These are phyloP conservation scores for Solanum verrucosum DNA, from an alignment of 257 asterid species.

Conservation along the genomic window DNA sequence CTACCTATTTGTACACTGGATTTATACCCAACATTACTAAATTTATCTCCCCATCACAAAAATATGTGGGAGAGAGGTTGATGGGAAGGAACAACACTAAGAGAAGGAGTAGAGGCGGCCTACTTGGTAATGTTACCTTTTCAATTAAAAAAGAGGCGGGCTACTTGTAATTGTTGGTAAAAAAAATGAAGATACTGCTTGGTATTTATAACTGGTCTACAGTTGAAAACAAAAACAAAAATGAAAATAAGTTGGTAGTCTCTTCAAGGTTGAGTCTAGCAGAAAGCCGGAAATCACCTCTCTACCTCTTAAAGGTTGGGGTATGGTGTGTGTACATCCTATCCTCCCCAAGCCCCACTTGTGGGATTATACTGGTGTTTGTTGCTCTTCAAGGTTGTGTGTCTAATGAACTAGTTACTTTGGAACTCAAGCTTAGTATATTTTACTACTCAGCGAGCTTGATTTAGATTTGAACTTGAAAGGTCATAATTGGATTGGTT, in stretches of 20 bases:
- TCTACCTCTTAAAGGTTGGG: background rate
- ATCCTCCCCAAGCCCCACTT: background rate
- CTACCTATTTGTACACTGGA: background rate
- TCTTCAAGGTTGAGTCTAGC: background rate
- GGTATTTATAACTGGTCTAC: background rate
- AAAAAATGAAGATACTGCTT: background rate
- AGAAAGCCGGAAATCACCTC: background rate
- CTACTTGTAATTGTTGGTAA: background rate
- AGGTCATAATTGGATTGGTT: background rate
- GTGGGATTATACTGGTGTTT: background rate
- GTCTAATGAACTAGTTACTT: background rate
- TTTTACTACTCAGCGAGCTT: background rate
- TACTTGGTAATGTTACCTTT: background rate
- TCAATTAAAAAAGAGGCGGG: background rate
- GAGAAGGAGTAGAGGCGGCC: background rate
- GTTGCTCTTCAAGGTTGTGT: background rate
- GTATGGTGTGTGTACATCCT: background rate
- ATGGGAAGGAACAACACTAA: background rate
- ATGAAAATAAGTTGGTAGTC: background rate
- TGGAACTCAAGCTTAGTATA: background rate
- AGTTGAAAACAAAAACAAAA: background rate
- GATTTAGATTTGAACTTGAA: background rate
- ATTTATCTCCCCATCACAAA: background rate
- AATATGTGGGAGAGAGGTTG: background rate
- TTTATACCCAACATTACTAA: background rate